Evolutionary conservation across 2,329 filamentous ascomycete species (phyloP), one percentile per base, ranked within the genome.

Genomic region (Colletotrichum trifolii): DNA sequence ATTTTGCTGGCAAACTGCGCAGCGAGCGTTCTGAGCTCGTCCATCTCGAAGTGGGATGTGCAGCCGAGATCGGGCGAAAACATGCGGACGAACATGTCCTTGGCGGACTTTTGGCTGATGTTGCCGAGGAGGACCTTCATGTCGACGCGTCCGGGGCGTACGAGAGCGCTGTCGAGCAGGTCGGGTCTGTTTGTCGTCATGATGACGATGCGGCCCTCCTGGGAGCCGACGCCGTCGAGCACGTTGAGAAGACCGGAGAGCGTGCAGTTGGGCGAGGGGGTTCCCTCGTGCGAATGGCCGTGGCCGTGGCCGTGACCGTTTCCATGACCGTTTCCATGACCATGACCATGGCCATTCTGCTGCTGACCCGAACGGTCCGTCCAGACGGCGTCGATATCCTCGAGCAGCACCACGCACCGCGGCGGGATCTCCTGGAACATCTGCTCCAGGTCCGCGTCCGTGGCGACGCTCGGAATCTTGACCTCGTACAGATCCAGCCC

Each of bases 161-260:
- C 81, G 0, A 93, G 79, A 0, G 89, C 89, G 2, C 81, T 77
- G 70, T 92, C 89, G 0, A 92, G 83, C 55, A 85, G 83, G 54
- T 91, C 87, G 0, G 85, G 83, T 54, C 85, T 82, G 70, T 92
- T 93, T 35, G 89, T 90, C 0, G 89, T 93, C 89, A 93, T 92
- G 73, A 93, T 85, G 15, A 93, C 82, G 34, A 92, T 88, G 13
- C 89, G 83, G 2, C 90, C 90, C 77, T 93, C 90, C 56, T 87
- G 85, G 0, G 87, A 88, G 0, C 88, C 89, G 0, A 91, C 88
- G 2, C 90, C 90, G 68, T 93, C 90, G 9, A 93, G 84, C 8
- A 89, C 87, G 66, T 92, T 93, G 34, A 93, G 78, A 0, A 93
- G 77, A 0, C 87, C 89, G 0, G 89, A 90, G 1, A 93, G 79